Evolutionary conservation across 2,329 filamentous ascomycete genomes (phyloP).

Genomic region (Monosporascus cannonballus): DNA sequence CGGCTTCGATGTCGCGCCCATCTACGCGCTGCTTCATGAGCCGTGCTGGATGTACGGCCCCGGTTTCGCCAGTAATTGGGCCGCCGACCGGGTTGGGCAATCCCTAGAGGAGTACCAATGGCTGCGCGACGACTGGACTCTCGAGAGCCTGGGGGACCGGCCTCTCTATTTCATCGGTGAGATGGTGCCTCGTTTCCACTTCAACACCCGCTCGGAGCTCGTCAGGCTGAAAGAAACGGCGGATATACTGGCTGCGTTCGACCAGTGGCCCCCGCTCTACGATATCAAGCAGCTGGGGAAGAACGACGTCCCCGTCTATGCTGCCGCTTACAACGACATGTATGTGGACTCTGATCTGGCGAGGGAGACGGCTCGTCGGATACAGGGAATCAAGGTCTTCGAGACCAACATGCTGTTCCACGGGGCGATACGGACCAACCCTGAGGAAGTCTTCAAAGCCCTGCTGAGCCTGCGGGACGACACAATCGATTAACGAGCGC

Average conservation of each 20-base stretch:
- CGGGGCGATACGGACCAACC: conserved; percentile 67
- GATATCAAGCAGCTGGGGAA: conserved; percentile 63
- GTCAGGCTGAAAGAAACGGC: conserved; percentile 62
- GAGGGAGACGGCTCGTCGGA: conserved; percentile 64
- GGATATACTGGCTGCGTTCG: conserved; percentile 59
- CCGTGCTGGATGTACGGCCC: conserved; percentile 74
- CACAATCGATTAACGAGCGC: conserved; percentile 41
- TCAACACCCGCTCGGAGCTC: conserved; percentile 74
- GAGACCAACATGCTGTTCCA: conserved; percentile 87
- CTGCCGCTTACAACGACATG: conserved; percentile 86
- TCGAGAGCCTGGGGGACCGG: conserved; percentile 29
- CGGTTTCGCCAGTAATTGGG: conserved; percentile 63
- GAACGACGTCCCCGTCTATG: conserved; percentile 82
- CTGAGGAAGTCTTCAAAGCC: conserved; percentile 70
- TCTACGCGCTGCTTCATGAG: conserved; percentile 87
- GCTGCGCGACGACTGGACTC: conserved; percentile 37
- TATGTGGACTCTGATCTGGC: conserved; percentile 78
- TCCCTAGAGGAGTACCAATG: conserved; percentile 42
- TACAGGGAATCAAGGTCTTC: conserved; percentile 73
- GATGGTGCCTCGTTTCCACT: conserved; percentile 86
- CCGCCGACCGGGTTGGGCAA: conserved; percentile 59
- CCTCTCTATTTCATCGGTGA: conserved; percentile 82
- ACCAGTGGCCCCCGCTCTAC: conserved; percentile 73
- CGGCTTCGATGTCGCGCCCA: conserved; percentile 67
- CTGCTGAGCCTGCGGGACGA: conserved; percentile 74